A percentile compares a stretch with the other conserved stretches of the same genome.
Conservation (phyloP, 192 early-diverging fungal species). For the Coemansia sp. region DNA sequence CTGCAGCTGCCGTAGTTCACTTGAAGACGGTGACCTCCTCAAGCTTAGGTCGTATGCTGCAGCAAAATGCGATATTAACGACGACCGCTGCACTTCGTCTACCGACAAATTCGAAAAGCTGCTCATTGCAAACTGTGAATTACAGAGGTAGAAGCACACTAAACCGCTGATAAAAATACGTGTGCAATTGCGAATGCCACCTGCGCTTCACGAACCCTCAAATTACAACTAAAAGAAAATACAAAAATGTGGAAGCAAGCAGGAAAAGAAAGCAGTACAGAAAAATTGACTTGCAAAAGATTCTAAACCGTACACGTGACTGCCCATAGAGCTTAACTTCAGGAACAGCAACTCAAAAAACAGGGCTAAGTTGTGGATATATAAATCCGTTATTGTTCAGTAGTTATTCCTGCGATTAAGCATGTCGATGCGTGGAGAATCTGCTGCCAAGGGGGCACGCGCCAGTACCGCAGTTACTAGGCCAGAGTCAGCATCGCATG, state of each 20-base stretch:
- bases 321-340: neutral
- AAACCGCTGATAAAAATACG: too few relatives aligned
- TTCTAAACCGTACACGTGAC: constrained; percentile 7
- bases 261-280: neutral
- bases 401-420: neutral
- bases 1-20: constrained; percentile 39
- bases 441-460: neutral
- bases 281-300: constrained; percentile 5
- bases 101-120: constrained; percentile 16
- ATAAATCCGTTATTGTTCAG: neutral
- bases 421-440: neutral
- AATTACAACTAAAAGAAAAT: too few relatives aligned
- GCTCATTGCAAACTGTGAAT: constrained; percentile 15
- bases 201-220: too few relatives aligned
- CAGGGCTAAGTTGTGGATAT: too few relatives aligned
- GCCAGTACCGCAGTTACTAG: neutral
- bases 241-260: too few relatives aligned
- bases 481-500: neutral
- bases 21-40: constrained; percentile 12
- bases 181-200: neutral
- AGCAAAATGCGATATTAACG: constrained; percentile 27
- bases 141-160: too few relatives aligned
- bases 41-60: constrained; percentile 11
- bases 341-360: neutral
- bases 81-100: constrained; percentile 33